These are phyloP conservation scores for Geotrichum phurueaensis DNA, from an alignment of 1,139 yeast genomes.

Conservation along the genomic window DNA sequence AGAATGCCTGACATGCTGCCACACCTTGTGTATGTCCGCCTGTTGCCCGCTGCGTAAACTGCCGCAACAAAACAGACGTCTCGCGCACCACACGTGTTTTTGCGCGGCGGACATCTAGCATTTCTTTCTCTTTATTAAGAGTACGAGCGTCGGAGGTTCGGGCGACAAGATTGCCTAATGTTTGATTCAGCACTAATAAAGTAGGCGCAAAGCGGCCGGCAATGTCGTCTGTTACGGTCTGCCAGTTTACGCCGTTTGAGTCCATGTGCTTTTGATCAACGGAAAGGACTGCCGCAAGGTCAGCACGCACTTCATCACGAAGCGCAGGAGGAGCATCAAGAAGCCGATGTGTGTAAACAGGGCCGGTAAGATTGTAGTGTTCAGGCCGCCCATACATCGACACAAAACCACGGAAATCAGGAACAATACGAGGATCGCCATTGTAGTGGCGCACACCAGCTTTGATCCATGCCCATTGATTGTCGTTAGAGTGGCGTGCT, in stretches of 20 bases:
- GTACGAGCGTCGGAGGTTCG: conserved; percentile 3
- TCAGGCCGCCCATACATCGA: conserved; percentile 47
- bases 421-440: conserved; percentile 43
- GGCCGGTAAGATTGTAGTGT: conserved; percentile 40
- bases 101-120: not conserved
- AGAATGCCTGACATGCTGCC: not conserved
- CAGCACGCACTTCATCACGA: conserved; percentile 35
- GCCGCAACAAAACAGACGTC: not conserved
- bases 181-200: conserved; percentile 38
- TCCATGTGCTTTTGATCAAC: conserved; percentile 24
- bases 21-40: not conserved
- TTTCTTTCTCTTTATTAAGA: conserved; percentile 11
- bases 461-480: conserved; percentile 38
- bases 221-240: conserved; percentile 41
- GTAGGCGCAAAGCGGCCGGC: conserved; percentile 47
- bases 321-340: conserved; percentile 36
- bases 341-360: conserved; percentile 40
- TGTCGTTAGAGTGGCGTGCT: not conserved
- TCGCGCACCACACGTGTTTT: not conserved
- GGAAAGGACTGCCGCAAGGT: conserved; percentile 33
- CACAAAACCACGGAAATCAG: conserved; percentile 47
- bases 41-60: not conserved
- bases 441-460: conserved; percentile 43
- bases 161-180: conserved; percentile 21
- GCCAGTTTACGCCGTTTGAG: conserved; percentile 49